phyloP scores from a whole-genome alignment of 495 filamentous ascomycete genomes.

The Podospora comata region DNA sequence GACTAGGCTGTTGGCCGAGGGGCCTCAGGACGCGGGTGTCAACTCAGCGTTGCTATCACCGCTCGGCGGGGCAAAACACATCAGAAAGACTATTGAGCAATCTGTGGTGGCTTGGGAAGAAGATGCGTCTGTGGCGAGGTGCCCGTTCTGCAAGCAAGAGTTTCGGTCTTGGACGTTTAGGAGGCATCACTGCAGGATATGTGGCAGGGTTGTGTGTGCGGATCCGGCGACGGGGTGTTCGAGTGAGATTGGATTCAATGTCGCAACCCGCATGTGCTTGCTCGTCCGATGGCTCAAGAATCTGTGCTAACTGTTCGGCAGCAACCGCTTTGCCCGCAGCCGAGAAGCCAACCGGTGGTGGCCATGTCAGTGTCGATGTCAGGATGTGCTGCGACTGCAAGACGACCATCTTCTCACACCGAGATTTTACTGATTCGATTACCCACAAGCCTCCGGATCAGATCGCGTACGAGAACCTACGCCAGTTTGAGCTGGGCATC shows the following conservation, averaged over 20 bases:
- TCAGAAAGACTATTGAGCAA: constrained; percentile 80
- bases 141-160: constrained; percentile 92
- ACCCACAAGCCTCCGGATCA: constrained; percentile 68
- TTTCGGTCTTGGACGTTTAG: constrained; percentile 87
- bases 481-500: constrained; percentile 89
- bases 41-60: constrained; percentile 34
- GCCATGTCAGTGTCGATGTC: constrained; percentile 68
- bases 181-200: constrained; percentile 91
- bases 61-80: constrained; percentile 50
- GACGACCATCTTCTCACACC: constrained; percentile 74
- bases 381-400: constrained; percentile 91
- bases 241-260: constrained; percentile 72
- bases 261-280: constrained; percentile 58
- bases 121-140: constrained; percentile 72
- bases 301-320: constrained; percentile 5
- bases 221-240: constrained; percentile 83
- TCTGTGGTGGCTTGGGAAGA: constrained; percentile 94
- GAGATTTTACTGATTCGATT: constrained; percentile 73
- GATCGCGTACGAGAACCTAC: constrained; percentile 78
- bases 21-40: constrained; percentile 54
- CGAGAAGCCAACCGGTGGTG: constrained; percentile 55
- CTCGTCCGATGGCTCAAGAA: background rate
- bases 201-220: constrained; percentile 87
- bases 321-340: constrained; percentile 41
- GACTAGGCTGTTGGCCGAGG: constrained; percentile 73